Conservation (phyloP, 495 filamentous ascomycete species). For the Xylaria grammica region DNA sequence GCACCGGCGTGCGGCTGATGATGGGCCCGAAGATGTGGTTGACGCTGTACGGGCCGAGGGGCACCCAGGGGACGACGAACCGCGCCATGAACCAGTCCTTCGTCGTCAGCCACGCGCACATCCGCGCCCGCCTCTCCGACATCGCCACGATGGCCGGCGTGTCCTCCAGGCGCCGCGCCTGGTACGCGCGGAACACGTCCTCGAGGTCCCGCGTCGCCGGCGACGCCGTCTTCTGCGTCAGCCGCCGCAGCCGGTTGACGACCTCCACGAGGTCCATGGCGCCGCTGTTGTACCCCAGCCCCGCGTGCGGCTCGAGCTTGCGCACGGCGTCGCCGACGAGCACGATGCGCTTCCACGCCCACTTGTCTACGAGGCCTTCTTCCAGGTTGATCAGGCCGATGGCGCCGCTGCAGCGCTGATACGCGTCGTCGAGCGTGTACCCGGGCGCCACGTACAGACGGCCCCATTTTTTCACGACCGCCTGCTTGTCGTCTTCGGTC, state of each 20-base stretch:
- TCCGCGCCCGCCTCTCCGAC: conserved; percentile 30
- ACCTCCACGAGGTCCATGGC: conserved; percentile 51
- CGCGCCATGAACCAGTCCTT: conserved; percentile 29
- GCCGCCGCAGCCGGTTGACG: conserved; percentile 42
- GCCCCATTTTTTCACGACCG: conserved; percentile 31
- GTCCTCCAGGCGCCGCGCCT: conserved; percentile 24
- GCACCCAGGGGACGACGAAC: conserved; percentile 25
- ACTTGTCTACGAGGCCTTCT: conserved; percentile 45
- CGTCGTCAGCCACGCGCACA: conserved; percentile 22
- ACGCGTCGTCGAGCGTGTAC: conserved; percentile 45
- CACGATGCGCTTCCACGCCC: conserved; percentile 47
- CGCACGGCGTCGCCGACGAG: conserved; percentile 51
- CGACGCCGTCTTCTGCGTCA: conserved; percentile 10
- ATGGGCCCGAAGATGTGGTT: conserved; percentile 22
- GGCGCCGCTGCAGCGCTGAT: conserved; percentile 28
- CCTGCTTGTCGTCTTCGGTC: conserved; percentile 42
- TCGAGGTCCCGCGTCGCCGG: conserved; percentile 22
- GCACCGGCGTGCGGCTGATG: conserved; percentile 27
- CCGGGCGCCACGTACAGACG: conserved; percentile 38
- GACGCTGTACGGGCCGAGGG: conserved; percentile 10
- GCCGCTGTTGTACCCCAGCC: conserved; percentile 47
- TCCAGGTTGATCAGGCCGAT: conserved; percentile 42
- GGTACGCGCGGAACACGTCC: conserved; percentile 29
- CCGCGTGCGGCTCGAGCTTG: conserved; percentile 48
- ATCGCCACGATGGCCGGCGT: conserved; percentile 25